These are phyloP conservation scores for Clavulina sp. DNA, from an alignment of 768 basidiomycete genomes.

Conservation along the genomic window DNA sequence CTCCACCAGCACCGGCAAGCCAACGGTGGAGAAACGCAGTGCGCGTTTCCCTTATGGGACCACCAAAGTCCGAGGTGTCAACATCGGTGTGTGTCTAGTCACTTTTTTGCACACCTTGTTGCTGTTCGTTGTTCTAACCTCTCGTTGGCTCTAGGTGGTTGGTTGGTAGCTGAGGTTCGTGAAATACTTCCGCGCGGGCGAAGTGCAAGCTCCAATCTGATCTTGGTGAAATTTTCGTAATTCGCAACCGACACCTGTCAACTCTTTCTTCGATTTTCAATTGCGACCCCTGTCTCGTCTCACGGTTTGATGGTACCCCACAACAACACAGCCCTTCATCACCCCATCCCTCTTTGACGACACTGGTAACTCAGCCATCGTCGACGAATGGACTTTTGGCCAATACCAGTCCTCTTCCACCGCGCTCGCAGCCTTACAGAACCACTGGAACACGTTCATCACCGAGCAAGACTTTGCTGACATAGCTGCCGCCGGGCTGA, in stretches of 20 bases:
- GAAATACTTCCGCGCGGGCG: neutral
- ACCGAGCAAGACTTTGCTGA: constrained; percentile 52
- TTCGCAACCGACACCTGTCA: no score
- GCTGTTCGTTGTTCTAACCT: neutral
- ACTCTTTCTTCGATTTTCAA: neutral
- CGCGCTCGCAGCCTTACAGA: constrained; percentile 10
- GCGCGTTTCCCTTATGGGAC: constrained; percentile 10
- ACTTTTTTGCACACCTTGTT: neutral
- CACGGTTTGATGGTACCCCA: neutral
- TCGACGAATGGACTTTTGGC: constrained; percentile 9
- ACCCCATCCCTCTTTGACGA: constrained; percentile 9
- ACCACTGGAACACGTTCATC: constrained; percentile 50
- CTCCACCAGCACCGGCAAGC: no score
- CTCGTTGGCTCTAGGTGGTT: neutral
- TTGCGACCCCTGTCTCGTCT: neutral
- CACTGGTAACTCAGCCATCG: constrained; percentile 12
- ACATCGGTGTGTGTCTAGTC: constrained; percentile 11
- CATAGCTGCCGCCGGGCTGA: constrained; percentile 39
- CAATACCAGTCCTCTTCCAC: neutral
- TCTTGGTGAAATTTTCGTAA: neutral
- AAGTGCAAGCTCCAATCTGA: neutral
- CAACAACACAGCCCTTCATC: constrained; percentile 5
- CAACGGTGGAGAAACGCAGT: no score
- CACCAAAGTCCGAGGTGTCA: constrained; percentile 10
- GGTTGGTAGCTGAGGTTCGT: constrained; percentile 5